Evolutionary conservation across 352 stramenopile species (phyloP).

Genomic region (Phytophthora ohioensis): DNA sequence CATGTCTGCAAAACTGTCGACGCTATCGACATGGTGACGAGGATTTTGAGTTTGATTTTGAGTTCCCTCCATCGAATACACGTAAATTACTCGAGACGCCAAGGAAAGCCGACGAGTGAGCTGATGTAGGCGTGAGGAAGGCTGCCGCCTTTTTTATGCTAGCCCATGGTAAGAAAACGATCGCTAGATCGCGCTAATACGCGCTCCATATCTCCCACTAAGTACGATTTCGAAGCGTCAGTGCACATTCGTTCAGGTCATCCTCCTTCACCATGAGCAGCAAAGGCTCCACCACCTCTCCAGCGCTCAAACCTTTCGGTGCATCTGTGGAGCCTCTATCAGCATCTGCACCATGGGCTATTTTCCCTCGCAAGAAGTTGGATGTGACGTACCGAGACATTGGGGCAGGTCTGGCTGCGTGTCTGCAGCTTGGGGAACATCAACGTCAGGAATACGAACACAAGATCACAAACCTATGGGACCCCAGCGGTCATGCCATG

Average conservation of each 20-base stretch:
- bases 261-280: constrained; percentile 19
- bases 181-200: too few relatives aligned
- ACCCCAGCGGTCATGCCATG: constrained; percentile 66
- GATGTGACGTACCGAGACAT: constrained; percentile 85
- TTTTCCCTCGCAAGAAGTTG: constrained; percentile 87
- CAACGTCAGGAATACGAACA: constrained; percentile 62
- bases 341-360: constrained; percentile 67
- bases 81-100: too few relatives aligned
- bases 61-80: too few relatives aligned
- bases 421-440: constrained; percentile 64
- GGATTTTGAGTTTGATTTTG: too few relatives aligned
- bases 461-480: constrained; percentile 63
- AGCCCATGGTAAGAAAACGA: too few relatives aligned
- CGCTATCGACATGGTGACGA: too few relatives aligned
- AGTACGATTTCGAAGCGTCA: constrained; percentile 23
- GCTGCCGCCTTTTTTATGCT: too few relatives aligned
- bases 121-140: too few relatives aligned
- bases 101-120: too few relatives aligned
- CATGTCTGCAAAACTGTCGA: too few relatives aligned
- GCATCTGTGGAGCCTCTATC: constrained; percentile 60
- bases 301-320: constrained; percentile 40
- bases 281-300: constrained; percentile 7
- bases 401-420: constrained; percentile 56
- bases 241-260: constrained; percentile 16
- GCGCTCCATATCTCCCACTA: not conserved